A percentile compares a stretch with the other conserved stretches of the same genome.
phyloP scores from a whole-genome alignment of 208 protist species.

The Leishmania major region DNA sequence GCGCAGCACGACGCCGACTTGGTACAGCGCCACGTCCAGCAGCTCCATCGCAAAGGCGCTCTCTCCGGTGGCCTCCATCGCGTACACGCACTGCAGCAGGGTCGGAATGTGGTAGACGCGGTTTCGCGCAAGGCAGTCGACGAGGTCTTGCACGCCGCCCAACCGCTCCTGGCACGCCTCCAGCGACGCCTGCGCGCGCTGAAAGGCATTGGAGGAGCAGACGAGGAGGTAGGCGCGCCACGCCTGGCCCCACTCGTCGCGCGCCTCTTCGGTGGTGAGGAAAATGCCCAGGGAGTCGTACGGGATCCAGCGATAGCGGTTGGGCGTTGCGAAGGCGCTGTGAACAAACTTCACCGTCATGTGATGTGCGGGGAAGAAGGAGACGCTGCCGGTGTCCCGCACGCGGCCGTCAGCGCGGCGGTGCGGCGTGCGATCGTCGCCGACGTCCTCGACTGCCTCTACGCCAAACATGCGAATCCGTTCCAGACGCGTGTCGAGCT shows the following conservation, averaged over 20 bases:
- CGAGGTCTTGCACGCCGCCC: conserved; percentile 50
- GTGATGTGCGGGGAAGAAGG: conserved; percentile 68
- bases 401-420: conserved; percentile 52
- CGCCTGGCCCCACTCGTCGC: conserved; percentile 7
- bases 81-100: conserved; percentile 57
- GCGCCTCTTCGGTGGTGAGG: conserved; percentile 32
- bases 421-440: conserved; percentile 57
- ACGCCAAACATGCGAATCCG: conserved; percentile 75
- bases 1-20: conserved; percentile 68
- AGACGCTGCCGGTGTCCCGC: conserved; percentile 47
- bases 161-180: conserved; percentile 29
- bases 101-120: conserved; percentile 85
- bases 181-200: conserved; percentile 48
- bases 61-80: conserved; percentile 72
- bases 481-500: conserved; percentile 75
- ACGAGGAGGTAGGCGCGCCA: conserved; percentile 42
- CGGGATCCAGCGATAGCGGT: conserved; percentile 78
- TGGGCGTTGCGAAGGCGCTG: conserved; percentile 74
- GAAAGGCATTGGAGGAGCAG: conserved; percentile 47
- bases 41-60: conserved; percentile 54
- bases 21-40: conserved; percentile 81
- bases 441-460: conserved; percentile 80
- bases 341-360: conserved; percentile 48
- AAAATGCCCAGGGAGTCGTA: conserved; percentile 68
- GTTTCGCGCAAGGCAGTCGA: conserved; percentile 48